phyloP scores from a whole-genome alignment of 768 basidiomycete genomes.

The Termitomyces sp. region DNA sequence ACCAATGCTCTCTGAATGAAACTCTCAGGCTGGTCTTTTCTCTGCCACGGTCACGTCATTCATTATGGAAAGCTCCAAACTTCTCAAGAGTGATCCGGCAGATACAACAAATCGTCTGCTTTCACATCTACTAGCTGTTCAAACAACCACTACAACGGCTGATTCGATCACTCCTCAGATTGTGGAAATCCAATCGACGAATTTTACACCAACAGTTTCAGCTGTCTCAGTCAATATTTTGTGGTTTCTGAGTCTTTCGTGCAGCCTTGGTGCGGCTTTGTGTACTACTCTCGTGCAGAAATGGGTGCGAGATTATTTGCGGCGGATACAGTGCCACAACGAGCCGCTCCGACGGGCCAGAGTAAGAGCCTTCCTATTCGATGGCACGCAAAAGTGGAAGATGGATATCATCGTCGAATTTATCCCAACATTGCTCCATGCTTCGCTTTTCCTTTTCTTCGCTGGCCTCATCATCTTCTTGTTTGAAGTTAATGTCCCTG shows the following conservation, averaged over 20 bases:
- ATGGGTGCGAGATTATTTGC: constrained; percentile 2
- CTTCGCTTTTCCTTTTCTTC: constrained; percentile 7
- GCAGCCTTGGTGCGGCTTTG: constrained; percentile 21
- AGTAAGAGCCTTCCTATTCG: constrained; percentile 1
- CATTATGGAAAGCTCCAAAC: constrained; percentile 29
- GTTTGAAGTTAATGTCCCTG: background rate
- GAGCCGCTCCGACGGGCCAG: constrained; percentile 1
- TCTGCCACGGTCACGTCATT: constrained; percentile 34
- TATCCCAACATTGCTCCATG: constrained; percentile 5
- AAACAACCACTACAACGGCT: background rate
- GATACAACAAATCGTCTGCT: constrained; percentile 22
- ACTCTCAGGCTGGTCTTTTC: constrained; percentile 34
- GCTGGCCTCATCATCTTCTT: constrained; percentile 5
- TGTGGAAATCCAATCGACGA: background rate
- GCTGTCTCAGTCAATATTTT: constrained; percentile 22
- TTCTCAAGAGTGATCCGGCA: constrained; percentile 24
- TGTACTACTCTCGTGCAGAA: constrained; percentile 19
- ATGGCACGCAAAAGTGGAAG: constrained; percentile 1
- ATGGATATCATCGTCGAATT: constrained; percentile 1
- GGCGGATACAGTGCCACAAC: background rate
- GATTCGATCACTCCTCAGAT: background rate
- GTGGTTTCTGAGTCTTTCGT: constrained; percentile 25
- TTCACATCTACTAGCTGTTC: constrained; percentile 12
- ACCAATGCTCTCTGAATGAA: background rate
- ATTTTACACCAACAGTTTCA: constrained; percentile 11